A percentile compares a stretch with the other conserved stretches of the same genome.
Conservation (phyloP, 1,139 yeast species). For the Trichomonascaceae sp. region DNA sequence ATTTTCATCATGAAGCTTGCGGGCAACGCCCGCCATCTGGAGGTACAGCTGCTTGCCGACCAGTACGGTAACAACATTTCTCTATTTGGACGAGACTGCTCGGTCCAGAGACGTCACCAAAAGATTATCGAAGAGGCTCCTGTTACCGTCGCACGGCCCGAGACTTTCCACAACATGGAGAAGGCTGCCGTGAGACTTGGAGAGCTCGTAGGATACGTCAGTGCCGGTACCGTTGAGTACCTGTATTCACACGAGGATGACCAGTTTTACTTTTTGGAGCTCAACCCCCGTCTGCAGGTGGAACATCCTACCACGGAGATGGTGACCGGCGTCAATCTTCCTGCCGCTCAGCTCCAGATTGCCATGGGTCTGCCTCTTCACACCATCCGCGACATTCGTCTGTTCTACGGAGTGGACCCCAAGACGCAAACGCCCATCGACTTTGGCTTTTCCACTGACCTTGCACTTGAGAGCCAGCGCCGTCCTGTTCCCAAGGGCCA, state of each 20-base stretch:
- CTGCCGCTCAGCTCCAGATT: constrained; percentile 95
- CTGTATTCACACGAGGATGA: constrained; percentile 87
- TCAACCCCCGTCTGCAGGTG: constrained; percentile 96
- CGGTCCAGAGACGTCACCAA: constrained; percentile 96
- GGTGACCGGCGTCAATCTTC: constrained; percentile 96
- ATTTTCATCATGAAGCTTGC: constrained; percentile 91
- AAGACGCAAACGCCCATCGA: constrained; percentile 84
- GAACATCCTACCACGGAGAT: constrained; percentile 99
- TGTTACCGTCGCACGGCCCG: constrained; percentile 79
- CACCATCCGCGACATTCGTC: constrained; percentile 82
- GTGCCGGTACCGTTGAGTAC: constrained; percentile 98
- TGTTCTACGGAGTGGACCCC: constrained; percentile 91
- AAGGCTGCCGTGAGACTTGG: constrained; percentile 95
- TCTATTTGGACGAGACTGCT: constrained; percentile 90
- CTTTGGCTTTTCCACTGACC: constrained; percentile 70
- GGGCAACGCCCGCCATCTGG: constrained; percentile 90
- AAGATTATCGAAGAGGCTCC: constrained; percentile 97
- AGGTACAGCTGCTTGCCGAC: constrained; percentile 89
- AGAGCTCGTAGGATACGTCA: constrained; percentile 89
- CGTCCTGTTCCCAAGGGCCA: constrained; percentile 94
- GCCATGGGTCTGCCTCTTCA: constrained; percentile 99
- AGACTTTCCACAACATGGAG: constrained; percentile 85
- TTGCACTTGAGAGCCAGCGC: constrained; percentile 66
- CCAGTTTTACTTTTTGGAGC: constrained; percentile 87
- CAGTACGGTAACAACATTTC: constrained; percentile 86